Evolutionary conservation across 352 stramenopile species (phyloP).

Genomic region (Nothophytophthora sp.): DNA sequence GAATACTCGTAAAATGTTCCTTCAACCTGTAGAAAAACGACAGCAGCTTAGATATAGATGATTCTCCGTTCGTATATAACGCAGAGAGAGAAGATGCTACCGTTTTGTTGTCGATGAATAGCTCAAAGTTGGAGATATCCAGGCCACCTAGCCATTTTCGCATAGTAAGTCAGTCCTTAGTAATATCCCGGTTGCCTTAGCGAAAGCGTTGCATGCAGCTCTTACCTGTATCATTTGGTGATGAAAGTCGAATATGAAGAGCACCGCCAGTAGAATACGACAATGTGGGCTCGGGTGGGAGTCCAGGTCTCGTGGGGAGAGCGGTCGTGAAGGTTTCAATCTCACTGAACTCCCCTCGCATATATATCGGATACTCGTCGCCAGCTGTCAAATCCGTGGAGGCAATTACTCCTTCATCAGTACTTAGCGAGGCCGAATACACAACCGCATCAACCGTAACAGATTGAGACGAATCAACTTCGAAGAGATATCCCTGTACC

Average conservation of each 20-base stretch:
- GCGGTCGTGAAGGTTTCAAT: constrained; percentile 36
- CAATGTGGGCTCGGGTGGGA: constrained; percentile 18
- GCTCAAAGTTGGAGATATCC: constrained; percentile 29
- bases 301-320: constrained; percentile 28
- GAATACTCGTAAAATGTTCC: constrained; percentile 31
- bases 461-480: constrained; percentile 25
- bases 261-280: constrained; percentile 41
- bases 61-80: too few species aligned
- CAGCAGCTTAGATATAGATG: not conserved
- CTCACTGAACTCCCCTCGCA: constrained; percentile 28
- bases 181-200: too few species aligned
- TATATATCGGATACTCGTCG: constrained; percentile 11
- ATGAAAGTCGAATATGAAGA: constrained; percentile 40
- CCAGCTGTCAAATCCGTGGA: constrained; percentile 13
- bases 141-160: constrained; percentile 26
- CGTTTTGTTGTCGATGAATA: constrained; percentile 34
- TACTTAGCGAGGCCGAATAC: constrained; percentile 5
- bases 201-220: not conserved
- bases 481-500: constrained; percentile 51
- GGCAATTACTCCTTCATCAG: constrained; percentile 9
- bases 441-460: not conserved
- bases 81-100: constrained; percentile 12
- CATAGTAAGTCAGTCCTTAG: too few species aligned
- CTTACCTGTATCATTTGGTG: constrained; percentile 57
- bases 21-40: constrained; percentile 16